phyloP scores from a whole-genome alignment of 768 basidiomycete species.

The Tremella yokohamensis region DNA sequence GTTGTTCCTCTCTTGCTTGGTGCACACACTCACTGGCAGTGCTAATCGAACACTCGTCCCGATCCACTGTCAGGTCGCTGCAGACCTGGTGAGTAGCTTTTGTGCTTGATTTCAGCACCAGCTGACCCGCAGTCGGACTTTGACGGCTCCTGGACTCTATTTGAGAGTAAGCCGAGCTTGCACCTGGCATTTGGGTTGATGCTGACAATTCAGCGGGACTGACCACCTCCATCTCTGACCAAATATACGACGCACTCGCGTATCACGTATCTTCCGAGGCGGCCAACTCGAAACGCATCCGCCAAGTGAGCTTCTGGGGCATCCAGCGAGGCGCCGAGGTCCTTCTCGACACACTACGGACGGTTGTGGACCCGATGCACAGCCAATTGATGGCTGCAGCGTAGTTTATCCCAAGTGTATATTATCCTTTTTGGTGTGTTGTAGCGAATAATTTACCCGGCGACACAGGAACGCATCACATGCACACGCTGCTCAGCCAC shows the following conservation, averaged over 20 bases:
- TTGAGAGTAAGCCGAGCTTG: conserved; percentile 55
- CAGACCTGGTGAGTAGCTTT: conserved; percentile 58
- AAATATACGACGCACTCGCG: conserved; percentile 90
- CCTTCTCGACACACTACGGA: conserved; percentile 73
- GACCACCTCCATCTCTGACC: conserved; percentile 81
- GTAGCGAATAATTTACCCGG: no score
- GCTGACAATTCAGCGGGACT: conserved; percentile 67
- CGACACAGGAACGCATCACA: no score
- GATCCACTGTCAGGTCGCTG: conserved; percentile 82
- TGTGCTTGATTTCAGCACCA: background rate
- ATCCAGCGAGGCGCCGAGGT: conserved; percentile 87
- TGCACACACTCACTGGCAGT: conserved; percentile 54
- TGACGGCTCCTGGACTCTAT: conserved; percentile 92
- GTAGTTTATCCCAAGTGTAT: background rate
- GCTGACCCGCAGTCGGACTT: conserved; percentile 61
- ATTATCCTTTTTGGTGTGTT: no score
- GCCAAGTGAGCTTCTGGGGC: conserved; percentile 89
- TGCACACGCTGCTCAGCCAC: no score
- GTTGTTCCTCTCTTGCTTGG: conserved; percentile 39
- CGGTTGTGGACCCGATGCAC: conserved; percentile 63
- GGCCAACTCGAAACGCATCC: conserved; percentile 80
- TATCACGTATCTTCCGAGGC: conserved; percentile 77
- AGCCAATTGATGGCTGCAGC: conserved; percentile 24
- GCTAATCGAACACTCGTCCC: conserved; percentile 90
- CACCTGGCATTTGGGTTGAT: conserved; percentile 81